Conservation (phyloP, 169 alveolate species). For the Besnoitia besnoiti region DNA sequence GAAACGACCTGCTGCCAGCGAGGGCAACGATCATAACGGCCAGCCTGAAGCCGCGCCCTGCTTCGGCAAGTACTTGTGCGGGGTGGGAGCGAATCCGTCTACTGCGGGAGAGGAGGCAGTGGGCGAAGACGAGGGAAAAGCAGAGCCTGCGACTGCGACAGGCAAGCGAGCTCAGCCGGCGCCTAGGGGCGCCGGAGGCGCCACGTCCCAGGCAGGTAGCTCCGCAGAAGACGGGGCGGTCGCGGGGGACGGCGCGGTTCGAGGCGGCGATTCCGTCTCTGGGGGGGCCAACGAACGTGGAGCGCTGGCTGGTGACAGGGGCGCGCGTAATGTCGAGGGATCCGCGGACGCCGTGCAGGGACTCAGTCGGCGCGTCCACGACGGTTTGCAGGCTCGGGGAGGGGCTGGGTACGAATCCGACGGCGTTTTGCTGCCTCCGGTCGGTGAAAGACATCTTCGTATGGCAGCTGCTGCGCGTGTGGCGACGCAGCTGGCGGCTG, state of each 20-base stretch:
- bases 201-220: not conserved
- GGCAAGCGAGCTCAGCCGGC: not conserved
- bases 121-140: not conserved
- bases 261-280: not conserved
- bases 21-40: not conserved
- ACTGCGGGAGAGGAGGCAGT: not conserved
- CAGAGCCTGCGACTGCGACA: not conserved
- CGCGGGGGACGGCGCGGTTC: not conserved
- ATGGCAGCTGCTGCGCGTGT: not conserved
- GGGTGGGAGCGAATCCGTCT: not conserved
- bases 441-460: not conserved
- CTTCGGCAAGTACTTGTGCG: not conserved
- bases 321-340: not conserved
- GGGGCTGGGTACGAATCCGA: slow-evolving; percentile 2
- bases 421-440: not conserved
- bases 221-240: not conserved
- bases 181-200: not conserved
- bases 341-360: too few relatives aligned
- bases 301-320: not conserved
- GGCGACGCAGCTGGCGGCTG: slow-evolving; percentile 5
- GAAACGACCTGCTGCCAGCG: not conserved
- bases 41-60: not conserved
- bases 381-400: not conserved
- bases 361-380: too few relatives aligned
- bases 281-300: not conserved